Conservation (phyloP, 2,329 filamentous ascomycete genomes). For the Aspergillaceae sp. region DNA sequence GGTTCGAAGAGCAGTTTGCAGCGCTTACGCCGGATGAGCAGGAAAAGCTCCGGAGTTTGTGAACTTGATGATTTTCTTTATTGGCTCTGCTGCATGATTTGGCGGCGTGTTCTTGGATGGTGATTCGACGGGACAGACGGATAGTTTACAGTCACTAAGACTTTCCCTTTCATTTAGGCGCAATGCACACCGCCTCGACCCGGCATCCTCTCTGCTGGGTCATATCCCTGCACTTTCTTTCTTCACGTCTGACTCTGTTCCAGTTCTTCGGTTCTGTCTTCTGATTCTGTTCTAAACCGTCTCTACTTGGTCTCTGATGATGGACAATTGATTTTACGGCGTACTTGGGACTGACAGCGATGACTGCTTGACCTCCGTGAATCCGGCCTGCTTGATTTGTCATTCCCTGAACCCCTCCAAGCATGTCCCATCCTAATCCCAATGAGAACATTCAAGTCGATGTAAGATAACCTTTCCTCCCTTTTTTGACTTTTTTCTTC, state of each 20-base stretch:
- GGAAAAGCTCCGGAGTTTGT: slow-evolving; percentile 29
- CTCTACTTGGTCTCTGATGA: background rate
- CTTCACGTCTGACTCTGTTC: slow-evolving; percentile 1
- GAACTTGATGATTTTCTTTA: background rate
- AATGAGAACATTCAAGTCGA: slow-evolving; percentile 26
- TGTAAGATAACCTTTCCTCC: slow-evolving; percentile 14
- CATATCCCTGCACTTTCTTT: slow-evolving; percentile 7
- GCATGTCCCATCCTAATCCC: slow-evolving; percentile 22
- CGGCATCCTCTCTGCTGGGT: slow-evolving; percentile 12
- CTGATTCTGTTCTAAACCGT: background rate
- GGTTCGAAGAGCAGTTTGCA: slow-evolving; percentile 48
- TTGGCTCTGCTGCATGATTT: background rate
- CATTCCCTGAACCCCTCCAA: background rate
- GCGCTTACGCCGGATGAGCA: slow-evolving; percentile 47
- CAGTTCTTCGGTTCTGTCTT: slow-evolving; percentile 3
- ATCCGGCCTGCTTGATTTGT: background rate
- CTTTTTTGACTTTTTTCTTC: background rate
- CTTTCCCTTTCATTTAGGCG: too few relatives aligned
- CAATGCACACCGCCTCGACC: slow-evolving; percentile 6
- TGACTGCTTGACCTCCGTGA: background rate
- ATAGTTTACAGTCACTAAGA: background rate
- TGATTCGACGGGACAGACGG: background rate
- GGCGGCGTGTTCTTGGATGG: background rate
- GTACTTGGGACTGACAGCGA: too few relatives aligned
- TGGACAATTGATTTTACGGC: too few relatives aligned